phyloP scores from a whole-genome alignment of 176 grass and related monocot genomes.

The Carex myosuroides region DNA sequence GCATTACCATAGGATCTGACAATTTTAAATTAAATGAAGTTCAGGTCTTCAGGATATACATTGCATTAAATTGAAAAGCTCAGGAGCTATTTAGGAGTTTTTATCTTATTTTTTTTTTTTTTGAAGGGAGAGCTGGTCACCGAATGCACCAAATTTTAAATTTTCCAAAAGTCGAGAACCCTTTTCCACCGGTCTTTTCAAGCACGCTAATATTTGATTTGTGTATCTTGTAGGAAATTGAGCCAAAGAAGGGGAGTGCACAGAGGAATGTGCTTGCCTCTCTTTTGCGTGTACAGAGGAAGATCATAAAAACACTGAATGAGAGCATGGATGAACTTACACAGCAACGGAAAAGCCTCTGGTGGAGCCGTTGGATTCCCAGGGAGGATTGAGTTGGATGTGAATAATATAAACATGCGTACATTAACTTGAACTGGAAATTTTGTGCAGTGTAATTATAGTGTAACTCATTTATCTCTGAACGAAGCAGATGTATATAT shows the following conservation, averaged over 20 bases:
- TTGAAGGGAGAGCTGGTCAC: neutral
- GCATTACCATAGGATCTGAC: neutral
- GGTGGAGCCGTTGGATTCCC: slow-evolving; percentile 99
- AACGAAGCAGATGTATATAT: slow-evolving; percentile 23
- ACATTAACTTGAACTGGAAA: slow-evolving; percentile 14
- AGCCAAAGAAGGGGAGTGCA: slow-evolving; percentile 55
- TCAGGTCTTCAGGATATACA: too few relatives aligned
- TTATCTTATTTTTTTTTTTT: neutral
- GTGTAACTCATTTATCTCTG: neutral
- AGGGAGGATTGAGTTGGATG: slow-evolving; percentile 52
- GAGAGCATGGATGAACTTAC: slow-evolving; percentile 80
- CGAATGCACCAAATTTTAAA: neutral
- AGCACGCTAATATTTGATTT: neutral
- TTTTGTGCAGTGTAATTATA: slow-evolving; percentile 23
- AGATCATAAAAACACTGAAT: slow-evolving; percentile 61
- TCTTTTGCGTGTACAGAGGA: slow-evolving; percentile 62
- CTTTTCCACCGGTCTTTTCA: neutral
- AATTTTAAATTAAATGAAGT: neutral
- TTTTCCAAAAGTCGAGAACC: neutral
- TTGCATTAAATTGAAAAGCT: neutral
- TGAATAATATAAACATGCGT: neutral
- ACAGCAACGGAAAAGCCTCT: slow-evolving; percentile 71
- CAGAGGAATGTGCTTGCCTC: slow-evolving; percentile 73
- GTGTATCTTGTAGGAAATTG: slow-evolving; percentile 49
- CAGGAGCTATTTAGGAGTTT: neutral